Evolutionary conservation across 495 filamentous ascomycete genomes (phyloP), one percentile per base, ranked within the genome.

Genomic region (Talaromyces trachyspermus): DNA sequence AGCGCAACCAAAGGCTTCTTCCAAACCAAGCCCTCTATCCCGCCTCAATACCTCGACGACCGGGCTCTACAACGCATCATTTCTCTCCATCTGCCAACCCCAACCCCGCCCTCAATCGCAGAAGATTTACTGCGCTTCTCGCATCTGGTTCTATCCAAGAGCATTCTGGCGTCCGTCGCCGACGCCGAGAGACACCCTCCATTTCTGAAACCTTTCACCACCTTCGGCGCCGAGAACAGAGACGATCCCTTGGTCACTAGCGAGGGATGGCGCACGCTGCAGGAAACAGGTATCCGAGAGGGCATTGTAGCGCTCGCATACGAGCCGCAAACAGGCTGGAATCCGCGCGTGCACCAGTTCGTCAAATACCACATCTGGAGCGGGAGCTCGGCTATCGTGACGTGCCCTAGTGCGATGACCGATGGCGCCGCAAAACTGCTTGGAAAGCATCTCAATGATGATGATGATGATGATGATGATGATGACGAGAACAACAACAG

Each of bases 351-450:
- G 3, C 58, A 70, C 24, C 76, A 79, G 59, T 78, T 77, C 47
- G 53, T 70, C 5, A 77, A 83, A 51, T 72, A 78, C 50, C 84
- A 86, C 52, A 59, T 88, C 8, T 86, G 81, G 67, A 68, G 76
- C 12, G 76, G 70, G 4, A 83, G 80, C 11, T 79, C 72, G 14
- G 80, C 75, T 0, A 70, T 76, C 35, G 79, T 79, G 3, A 77
- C 77, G 12, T 88, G 85, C 55, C 84, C 84, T 0, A 77, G 75
- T 32, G 78, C 76, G 18, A 88, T 87, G 84, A 76, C 75, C 9
- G 84, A 88, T 51, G 85, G 84, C 9, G 84, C 83, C 6, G 78
- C 82, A 5, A 70, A 75, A 10, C 66, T 88, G 6, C 69, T 88
- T 1, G 61, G 69, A 9, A 63, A 63, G 5, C 78, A 81, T 46